These are phyloP conservation scores for Syzygium malaccense DNA, from an alignment of 441 rosid species.

Conservation along the genomic window DNA sequence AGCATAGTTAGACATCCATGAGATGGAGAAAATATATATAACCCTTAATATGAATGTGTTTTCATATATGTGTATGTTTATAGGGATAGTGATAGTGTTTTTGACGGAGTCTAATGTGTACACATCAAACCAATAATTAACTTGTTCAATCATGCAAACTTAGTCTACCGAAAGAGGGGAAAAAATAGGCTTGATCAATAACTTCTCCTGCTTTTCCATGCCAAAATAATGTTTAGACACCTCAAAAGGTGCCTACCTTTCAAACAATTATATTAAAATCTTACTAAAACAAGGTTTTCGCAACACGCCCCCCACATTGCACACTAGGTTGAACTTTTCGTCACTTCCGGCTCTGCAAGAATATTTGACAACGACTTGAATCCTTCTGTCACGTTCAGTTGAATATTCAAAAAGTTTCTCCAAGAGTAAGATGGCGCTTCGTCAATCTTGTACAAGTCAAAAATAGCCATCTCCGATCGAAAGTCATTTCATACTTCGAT, in stretches of 20 bases:
- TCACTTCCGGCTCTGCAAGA: not conserved
- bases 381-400: not conserved
- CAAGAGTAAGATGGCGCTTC: not conserved
- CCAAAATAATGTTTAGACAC: not conserved
- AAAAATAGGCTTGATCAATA: not conserved
- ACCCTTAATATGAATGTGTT: not conserved
- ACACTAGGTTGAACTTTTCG: not conserved
- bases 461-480: not conserved
- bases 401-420: not conserved
- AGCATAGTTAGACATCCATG: not conserved
- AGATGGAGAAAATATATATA: not conserved
- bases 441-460: not conserved
- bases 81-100: not conserved
- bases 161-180: not conserved
- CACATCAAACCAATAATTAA: not conserved
- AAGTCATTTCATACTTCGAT: not conserved
- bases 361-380: not conserved
- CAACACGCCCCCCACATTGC: not conserved
- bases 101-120: not conserved
- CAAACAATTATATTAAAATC: not conserved
- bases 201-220: not conserved
- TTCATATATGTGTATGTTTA: not conserved
- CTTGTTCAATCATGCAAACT: not conserved
- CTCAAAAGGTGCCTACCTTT: not conserved
- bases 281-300: not conserved